Base-by-base conservation (phyloP, 352 stramenopile species). In the Phytophthora cactorum region DNA sequence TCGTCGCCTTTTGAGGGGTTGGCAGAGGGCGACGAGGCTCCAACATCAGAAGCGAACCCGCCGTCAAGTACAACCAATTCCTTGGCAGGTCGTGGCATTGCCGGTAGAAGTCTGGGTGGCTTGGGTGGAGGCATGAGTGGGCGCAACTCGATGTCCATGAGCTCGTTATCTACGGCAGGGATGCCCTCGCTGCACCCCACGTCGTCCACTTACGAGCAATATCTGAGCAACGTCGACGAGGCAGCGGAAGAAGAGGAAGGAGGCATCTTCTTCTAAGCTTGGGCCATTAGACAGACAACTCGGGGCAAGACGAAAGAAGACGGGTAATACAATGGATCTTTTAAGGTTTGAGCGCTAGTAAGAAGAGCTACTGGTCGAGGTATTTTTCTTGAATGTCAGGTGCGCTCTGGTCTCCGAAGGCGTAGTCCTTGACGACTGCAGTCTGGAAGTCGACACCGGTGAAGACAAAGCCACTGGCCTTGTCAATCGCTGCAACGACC, bases 211-310 rank as follows among this genome's bases (percentile, higher is more conserved):
- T 96, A 94, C 66, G 88, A 94, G 67, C 86, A 94, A 57, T 96
- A 96, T 61, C 88, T 96, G 44, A 94, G 81, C 74, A 93, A 94
- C 74, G 90, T 96, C 63, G 81, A 91, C 63, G 87, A 94, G 65
- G 84, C 79, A 67, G 86, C 81, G 38, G 87, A 93, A 68, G 61
- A 76, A 45, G 87, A 95, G 67, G 77, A 89, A 66, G 87, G 84
- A 39, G 88, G 88, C 28, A 96, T 96, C 64, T 94, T 94, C 61
- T 96, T 96, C 63, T 96, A 91, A 79, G 38, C 51, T 46, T 12
- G 43, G 7, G n/a, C n/a, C 41, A 47, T 27, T 39, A 66, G 25
- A n/a, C 60, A 22, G 22, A 22, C 22, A 22, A 22, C 22, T 22
- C 22, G 22, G 22, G 22, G 22, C 22, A 22, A 22, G 22, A 22